Evolutionary conservation across 2,329 filamentous ascomycete species (phyloP).

Genomic region (Septoria petroselini): DNA sequence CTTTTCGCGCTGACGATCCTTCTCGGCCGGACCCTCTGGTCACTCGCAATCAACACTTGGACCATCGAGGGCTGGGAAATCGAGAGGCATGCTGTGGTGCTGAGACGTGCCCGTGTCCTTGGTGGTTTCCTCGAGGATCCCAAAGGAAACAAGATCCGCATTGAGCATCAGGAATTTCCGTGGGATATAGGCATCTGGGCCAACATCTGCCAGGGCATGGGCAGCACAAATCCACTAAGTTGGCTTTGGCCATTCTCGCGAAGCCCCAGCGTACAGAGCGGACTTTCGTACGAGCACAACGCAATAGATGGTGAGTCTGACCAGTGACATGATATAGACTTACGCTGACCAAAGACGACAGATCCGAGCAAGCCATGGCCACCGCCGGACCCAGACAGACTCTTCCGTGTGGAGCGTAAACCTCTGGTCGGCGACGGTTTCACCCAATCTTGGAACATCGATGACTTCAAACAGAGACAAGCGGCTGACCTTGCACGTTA

Average conservation of each 20-base stretch:
- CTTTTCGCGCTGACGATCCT: constrained; percentile 64
- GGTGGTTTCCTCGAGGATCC: constrained; percentile 58
- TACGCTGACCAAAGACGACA: constrained; percentile 38
- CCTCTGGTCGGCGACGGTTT: constrained; percentile 38
- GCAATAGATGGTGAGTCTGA: constrained; percentile 62
- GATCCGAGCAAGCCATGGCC: constrained; percentile 46
- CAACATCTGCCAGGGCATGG: constrained; percentile 76
- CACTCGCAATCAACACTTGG: constrained; percentile 66
- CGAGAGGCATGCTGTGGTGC: constrained; percentile 47
- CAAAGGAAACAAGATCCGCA: constrained; percentile 53
- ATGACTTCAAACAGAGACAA: constrained; percentile 55
- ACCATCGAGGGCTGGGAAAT: constrained; percentile 77
- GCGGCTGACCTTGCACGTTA: constrained; percentile 49
- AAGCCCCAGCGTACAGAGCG: constrained; percentile 52
- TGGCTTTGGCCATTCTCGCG: constrained; percentile 68
- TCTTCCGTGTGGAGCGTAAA: constrained; percentile 34
- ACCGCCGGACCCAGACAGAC: constrained; percentile 51
- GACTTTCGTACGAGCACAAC: constrained; percentile 66
- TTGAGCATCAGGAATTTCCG: constrained; percentile 70
- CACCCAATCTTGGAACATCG: constrained; percentile 44
- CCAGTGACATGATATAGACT: constrained; percentile 36
- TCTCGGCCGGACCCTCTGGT: constrained; percentile 59
- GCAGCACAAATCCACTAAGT: constrained; percentile 59
- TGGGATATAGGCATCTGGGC: constrained; percentile 74
- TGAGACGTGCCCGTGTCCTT: constrained; percentile 47